These are phyloP conservation scores for Talaromyces sp. DNA, from an alignment of 2,329 filamentous ascomycete species.

Conservation along the genomic window DNA sequence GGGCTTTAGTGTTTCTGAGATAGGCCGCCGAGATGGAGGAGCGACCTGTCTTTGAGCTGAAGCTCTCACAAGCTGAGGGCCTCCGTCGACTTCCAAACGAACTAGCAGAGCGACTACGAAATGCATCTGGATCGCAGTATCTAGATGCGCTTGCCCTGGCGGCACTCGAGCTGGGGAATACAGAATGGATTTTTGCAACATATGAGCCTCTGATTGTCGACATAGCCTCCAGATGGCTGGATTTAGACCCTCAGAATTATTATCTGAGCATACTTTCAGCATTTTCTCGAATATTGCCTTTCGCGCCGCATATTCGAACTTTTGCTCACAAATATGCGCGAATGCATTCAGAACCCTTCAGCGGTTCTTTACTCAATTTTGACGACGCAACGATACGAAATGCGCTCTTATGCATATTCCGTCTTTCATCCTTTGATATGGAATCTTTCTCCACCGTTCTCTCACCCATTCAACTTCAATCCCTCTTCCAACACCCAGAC, in stretches of 20 bases:
- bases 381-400: conserved; percentile 37
- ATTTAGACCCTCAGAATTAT: conserved; percentile 30
- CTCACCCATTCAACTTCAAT: conserved; percentile 62
- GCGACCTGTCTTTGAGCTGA: conserved; percentile 42
- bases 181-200: conserved; percentile 66
- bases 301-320: conserved; percentile 72
- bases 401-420: conserved; percentile 65
- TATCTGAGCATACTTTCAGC: conserved; percentile 55
- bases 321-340: conserved; percentile 56
- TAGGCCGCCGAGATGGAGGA: conserved; percentile 34
- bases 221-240: conserved; percentile 72
- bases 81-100: conserved; percentile 63
- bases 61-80: conserved; percentile 48
- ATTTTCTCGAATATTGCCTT: conserved; percentile 73
- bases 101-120: conserved; percentile 61
- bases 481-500: conserved; percentile 57
- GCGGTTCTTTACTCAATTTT: conserved; percentile 28
- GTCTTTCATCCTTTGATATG: conserved; percentile 72
- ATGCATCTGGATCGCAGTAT: conserved; percentile 59
- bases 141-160: conserved; percentile 66
- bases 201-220: conserved; percentile 75
- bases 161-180: conserved; percentile 64
- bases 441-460: conserved; percentile 61
- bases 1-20: conserved; percentile 28
- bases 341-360: conserved; percentile 30